Base-by-base conservation (phyloP, 805 yeast genomes). In the Metschnikowia cubensis region DNA sequence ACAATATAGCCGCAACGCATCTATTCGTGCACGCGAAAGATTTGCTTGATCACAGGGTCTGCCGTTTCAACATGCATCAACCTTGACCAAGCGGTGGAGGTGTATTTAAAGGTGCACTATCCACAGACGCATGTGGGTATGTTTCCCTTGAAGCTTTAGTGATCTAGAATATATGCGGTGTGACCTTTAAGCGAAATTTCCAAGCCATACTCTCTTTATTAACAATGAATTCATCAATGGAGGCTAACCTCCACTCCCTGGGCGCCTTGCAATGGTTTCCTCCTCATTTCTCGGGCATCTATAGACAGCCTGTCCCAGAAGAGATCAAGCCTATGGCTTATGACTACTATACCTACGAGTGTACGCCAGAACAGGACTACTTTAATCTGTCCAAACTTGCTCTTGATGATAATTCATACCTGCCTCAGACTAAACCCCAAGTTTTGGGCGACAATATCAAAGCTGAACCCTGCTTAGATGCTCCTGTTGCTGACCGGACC, bases 1-100 rank as follows among this genome's bases (percentile, higher is more conserved):
- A 20, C 33, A 10, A 25, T 15, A 25, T 39, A 39, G 42, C 42
- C 42, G 42, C 42, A 25, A n/a, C 42, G 34, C 42, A 15, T 39
- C 32, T 25, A n/a, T 14, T 22, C 41, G 42, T 39, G 42, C 42
- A 39, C 42, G 25, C 31, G 42, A 25, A 20, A 39, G 42, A 39
- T 39, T 39, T 25, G 33, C 20, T 39, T 20, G 21, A 39, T 39
- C 33, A 25, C 33, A 25, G 42, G 20, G 21, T 25, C 33, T 25
- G 42, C 42, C 29, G 42, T 10, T 21, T 25, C 33, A 14, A 11
- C 32, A 15, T 39, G 42, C 42, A 25, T 17, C 25, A 15, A 34
- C 6, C 33, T 25, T 25, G 22, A 25, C 4, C 8, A 15, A 39
- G 10, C n/a, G 15, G 15, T 13, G 20, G 42, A 25, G 21, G 6